Conservation (phyloP, 805 yeast genomes). For the Suhomyces xylopsoci region DNA sequence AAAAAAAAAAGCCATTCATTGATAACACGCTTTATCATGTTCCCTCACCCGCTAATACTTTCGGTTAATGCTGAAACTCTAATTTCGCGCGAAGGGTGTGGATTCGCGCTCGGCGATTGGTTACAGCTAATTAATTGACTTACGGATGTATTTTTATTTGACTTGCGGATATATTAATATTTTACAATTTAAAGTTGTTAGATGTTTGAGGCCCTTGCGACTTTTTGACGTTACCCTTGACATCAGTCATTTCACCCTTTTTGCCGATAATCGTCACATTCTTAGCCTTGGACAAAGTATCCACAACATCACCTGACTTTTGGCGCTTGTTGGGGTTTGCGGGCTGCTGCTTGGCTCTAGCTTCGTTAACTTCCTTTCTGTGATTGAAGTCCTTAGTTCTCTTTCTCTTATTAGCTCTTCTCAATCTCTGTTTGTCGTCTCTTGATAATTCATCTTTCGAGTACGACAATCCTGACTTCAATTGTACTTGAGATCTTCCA, state of each 20-base stretch:
- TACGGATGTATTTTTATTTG: not conserved
- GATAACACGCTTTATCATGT: not conserved
- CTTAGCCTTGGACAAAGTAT: slow-evolving; percentile 67
- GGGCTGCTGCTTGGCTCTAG: slow-evolving; percentile 24
- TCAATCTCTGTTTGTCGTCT: slow-evolving; percentile 81
- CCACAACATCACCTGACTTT: slow-evolving; percentile 61
- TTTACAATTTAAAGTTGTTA: slow-evolving; percentile 25
- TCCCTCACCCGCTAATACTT: not conserved
- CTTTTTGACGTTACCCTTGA: slow-evolving; percentile 62
- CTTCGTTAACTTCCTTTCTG: slow-evolving; percentile 26
- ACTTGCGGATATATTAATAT: not conserved
- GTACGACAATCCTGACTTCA: slow-evolving; percentile 76
- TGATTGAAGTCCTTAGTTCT: slow-evolving; percentile 54
- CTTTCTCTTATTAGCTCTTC: slow-evolving; percentile 84
- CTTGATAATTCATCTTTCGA: slow-evolving; percentile 78
- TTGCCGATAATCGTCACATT: slow-evolving; percentile 76
- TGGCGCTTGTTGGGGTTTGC: slow-evolving; percentile 43
- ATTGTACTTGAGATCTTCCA: slow-evolving; percentile 53
- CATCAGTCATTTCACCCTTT: slow-evolving; percentile 71
- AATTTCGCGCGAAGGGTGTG: not conserved
- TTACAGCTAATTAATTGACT: not conserved
- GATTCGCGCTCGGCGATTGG: not conserved
- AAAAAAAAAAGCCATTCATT: not conserved
- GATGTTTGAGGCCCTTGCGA: slow-evolving; percentile 31
- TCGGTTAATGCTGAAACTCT: not conserved